phyloP scores from a whole-genome alignment of 345 rosid species.

The Durio zibethinus region DNA sequence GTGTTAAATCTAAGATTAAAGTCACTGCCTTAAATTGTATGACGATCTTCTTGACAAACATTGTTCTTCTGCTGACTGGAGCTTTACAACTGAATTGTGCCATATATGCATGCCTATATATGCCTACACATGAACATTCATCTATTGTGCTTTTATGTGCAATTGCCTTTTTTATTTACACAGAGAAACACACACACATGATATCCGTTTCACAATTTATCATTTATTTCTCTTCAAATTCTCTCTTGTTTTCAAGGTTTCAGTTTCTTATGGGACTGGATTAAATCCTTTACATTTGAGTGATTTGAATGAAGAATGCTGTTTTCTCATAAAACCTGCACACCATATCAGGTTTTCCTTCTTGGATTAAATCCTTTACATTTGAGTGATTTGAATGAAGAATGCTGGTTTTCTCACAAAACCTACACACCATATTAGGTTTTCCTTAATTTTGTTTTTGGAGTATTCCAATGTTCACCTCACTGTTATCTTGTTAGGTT shows the following conservation, averaged over 20 bases:
- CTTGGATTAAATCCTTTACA: no score
- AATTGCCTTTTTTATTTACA: neutral
- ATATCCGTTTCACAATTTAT: neutral
- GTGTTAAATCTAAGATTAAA: neutral
- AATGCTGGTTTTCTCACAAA: neutral
- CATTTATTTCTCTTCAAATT: no score
- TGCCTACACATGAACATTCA: neutral
- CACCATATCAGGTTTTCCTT: neutral
- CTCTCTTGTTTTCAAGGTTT: neutral
- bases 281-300: neutral
- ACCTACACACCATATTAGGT: neutral
- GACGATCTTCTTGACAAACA: neutral
- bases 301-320: neutral
- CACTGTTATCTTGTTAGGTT: neutral
- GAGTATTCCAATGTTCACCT: neutral
- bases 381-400: neutral
- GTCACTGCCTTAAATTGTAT: neutral
- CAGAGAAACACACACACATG: neutral
- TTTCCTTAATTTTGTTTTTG: neutral
- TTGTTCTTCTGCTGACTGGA: neutral
- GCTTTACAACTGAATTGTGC: neutral
- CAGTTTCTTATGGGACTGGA: neutral
- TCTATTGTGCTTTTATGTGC: neutral
- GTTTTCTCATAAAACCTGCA: neutral
- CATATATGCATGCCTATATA: no score